These are phyloP conservation scores for Hericium rajendrae DNA, from an alignment of 768 basidiomycete species.

Conservation along the genomic window DNA sequence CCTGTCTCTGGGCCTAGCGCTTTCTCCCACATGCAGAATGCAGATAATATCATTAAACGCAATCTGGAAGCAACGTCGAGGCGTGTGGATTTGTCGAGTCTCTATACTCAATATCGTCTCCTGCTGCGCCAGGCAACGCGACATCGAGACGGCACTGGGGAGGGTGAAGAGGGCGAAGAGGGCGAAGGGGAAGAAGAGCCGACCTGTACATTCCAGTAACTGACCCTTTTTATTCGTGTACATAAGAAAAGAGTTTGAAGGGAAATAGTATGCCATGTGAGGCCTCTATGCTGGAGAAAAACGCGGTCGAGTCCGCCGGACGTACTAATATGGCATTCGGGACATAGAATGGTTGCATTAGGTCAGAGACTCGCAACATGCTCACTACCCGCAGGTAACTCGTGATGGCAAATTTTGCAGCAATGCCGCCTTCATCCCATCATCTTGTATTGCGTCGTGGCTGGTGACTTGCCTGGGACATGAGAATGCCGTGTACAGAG, in stretches of 20 bases:
- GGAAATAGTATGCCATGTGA: slow-evolving; percentile 16
- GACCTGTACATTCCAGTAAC: not conserved
- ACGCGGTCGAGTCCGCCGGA: slow-evolving; percentile 1
- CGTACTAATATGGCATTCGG: not conserved
- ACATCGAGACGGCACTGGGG: not conserved
- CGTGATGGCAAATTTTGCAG: no score
- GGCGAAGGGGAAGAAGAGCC: not conserved
- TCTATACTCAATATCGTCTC: slow-evolving; percentile 11
- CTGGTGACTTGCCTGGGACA: no score
- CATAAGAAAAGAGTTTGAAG: not conserved
- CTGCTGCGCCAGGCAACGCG: not conserved
- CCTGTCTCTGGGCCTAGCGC: slow-evolving; percentile 36
- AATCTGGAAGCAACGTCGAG: slow-evolving; percentile 35
- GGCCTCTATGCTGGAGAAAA: slow-evolving; percentile 7
- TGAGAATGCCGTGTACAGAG: no score
- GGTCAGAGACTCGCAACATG: not conserved
- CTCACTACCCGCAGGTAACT: not conserved
- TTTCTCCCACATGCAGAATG: slow-evolving; percentile 47
- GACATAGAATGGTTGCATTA: not conserved
- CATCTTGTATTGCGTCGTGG: no score
- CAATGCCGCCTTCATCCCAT: no score
- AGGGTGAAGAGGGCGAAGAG: not conserved
- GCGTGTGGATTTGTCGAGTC: slow-evolving; percentile 19
- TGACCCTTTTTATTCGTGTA: not conserved
- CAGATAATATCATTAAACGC: slow-evolving; percentile 43